Evolutionary conservation across 768 basidiomycete genomes (phyloP).

Genomic region (Lactifluus rugatus): DNA sequence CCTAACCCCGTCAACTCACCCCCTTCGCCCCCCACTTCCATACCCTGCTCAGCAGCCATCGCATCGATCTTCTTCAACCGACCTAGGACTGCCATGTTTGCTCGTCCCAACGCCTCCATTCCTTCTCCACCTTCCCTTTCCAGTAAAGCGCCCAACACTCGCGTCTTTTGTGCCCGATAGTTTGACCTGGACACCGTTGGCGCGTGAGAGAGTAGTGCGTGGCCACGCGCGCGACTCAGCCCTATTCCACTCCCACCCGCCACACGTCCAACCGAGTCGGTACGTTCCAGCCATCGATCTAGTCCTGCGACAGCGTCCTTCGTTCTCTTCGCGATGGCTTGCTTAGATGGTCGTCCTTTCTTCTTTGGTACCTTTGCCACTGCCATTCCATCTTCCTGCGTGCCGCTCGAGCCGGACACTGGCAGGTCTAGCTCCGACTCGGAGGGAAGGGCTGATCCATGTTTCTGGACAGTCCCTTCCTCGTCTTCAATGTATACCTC

Average conservation of each 20-base stretch:
- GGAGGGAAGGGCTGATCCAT: neutral
- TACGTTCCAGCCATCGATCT: slow-evolving; percentile 48
- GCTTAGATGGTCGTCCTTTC: slow-evolving; percentile 20
- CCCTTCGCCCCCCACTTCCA: slow-evolving; percentile 36
- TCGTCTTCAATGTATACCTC: slow-evolving; percentile 46
- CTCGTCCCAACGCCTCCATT: slow-evolving; percentile 25
- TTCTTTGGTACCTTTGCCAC: slow-evolving; percentile 11
- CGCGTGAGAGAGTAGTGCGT: slow-evolving; percentile 26
- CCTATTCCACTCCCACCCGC: neutral
- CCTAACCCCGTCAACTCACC: slow-evolving; percentile 36
- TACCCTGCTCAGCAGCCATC: slow-evolving; percentile 32
- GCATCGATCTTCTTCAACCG: slow-evolving; percentile 46
- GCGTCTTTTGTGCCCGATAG: slow-evolving; percentile 37
- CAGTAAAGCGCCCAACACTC: slow-evolving; percentile 31
- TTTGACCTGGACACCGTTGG: slow-evolving; percentile 28
- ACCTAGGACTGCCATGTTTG: slow-evolving; percentile 30
- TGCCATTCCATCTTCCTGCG: neutral
- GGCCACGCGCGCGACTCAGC: slow-evolving; percentile 1
- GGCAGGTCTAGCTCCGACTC: neutral
- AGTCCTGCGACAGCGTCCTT: slow-evolving; percentile 37
- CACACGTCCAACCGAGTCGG: neutral
- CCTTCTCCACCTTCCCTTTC: slow-evolving; percentile 7
- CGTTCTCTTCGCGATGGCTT: slow-evolving; percentile 16
- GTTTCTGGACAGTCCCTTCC: neutral
- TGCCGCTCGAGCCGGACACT: neutral